phyloP scores from a whole-genome alignment of 164 flowering plant genomes.

The Vitis amurensis region DNA sequence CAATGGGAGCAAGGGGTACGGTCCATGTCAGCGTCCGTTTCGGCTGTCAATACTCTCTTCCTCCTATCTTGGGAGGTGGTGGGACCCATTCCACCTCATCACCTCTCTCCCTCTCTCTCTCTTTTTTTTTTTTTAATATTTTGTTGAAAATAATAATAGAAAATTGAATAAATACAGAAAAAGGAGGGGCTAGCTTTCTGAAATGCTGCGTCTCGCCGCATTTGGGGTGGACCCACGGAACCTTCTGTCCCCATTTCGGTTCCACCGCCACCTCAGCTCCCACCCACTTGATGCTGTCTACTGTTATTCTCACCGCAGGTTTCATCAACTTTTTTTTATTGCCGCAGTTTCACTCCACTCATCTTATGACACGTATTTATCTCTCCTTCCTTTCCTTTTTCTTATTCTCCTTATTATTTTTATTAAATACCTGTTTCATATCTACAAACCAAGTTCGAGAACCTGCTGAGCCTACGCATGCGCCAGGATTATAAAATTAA shows the following conservation, averaged over 20 bases:
- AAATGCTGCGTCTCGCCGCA: constrained; percentile 42
- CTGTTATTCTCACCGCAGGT: not conserved
- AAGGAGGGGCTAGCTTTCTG: not conserved
- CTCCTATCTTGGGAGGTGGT: constrained; percentile 11
- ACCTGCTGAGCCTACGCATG: too few relatives aligned
- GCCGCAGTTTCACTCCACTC: too few relatives aligned
- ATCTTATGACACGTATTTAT: too few relatives aligned
- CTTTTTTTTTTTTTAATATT: too few relatives aligned
- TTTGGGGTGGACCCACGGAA: constrained; percentile 29
- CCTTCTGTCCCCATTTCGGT: constrained; percentile 17
- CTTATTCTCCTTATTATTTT: too few relatives aligned
- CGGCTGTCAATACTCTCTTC: constrained; percentile 15
- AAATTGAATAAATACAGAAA: not conserved
- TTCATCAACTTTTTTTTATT: too few relatives aligned
- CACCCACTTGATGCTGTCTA: constrained; percentile 4
- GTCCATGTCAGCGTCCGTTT: constrained; percentile 37
- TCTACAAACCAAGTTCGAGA: too few relatives aligned
- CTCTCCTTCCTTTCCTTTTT: too few relatives aligned
- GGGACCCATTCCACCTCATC: constrained; percentile 9
- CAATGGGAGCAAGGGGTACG: constrained; percentile 19
- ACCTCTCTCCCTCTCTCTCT: not conserved
- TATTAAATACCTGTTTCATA: too few relatives aligned
- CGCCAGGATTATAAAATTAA: too few relatives aligned
- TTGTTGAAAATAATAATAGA: not conserved
- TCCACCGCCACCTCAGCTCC: constrained; percentile 5